phyloP scores from a whole-genome alignment of 164 flowering plant species.

The Stephania yunnanensis region DNA sequence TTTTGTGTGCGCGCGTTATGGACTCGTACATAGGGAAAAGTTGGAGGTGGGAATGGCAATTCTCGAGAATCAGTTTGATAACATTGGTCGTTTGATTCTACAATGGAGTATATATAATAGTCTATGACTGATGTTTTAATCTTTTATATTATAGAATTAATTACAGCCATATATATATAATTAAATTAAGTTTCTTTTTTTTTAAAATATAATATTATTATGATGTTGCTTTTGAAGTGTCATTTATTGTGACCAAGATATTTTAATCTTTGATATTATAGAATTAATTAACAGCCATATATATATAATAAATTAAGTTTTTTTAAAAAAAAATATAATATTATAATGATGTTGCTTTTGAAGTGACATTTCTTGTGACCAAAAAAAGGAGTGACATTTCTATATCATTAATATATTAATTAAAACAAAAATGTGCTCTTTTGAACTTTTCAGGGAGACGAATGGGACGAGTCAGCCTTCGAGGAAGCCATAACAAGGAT shows the following conservation, averaged over 20 bases:
- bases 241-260: not conserved
- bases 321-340: not conserved
- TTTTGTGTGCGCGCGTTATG: too few species aligned
- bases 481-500: slow-evolving; percentile 22
- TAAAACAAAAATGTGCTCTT: not conserved
- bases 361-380: not conserved
- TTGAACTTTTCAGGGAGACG: slow-evolving; percentile 14
- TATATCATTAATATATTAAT: too few species aligned
- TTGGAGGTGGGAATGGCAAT: not conserved
- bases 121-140: too few species aligned
- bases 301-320: too few species aligned
- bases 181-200: too few species aligned
- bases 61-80: not conserved
- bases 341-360: not conserved
- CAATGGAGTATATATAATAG: too few species aligned
- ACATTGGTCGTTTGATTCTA: too few species aligned
- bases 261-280: too few species aligned
- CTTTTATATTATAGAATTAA: too few species aligned
- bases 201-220: not conserved
- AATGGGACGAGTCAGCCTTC: slow-evolving; percentile 25
- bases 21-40: too few species aligned
- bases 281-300: too few species aligned
- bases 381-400: not conserved
- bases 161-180: too few species aligned
- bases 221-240: not conserved